These are phyloP conservation scores for Groenewaldozyma tartarivorans DNA, from an alignment of 805 yeast genomes.

Conservation along the genomic window DNA sequence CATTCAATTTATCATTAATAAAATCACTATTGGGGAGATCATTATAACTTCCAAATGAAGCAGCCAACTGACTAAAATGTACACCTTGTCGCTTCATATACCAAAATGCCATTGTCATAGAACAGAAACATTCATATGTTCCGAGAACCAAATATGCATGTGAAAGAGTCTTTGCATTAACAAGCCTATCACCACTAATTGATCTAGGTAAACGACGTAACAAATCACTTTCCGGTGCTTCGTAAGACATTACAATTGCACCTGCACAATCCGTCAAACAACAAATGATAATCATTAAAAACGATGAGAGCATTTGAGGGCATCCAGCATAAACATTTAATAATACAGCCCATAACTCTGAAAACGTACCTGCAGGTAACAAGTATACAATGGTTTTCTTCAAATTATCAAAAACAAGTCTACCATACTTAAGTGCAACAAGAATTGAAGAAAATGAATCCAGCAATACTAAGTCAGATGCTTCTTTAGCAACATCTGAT, in stretches of 20 bases:
- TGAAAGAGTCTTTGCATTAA: constrained; percentile 30
- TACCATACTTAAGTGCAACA: constrained; percentile 83
- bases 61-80: constrained; percentile 27
- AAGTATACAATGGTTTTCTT: constrained; percentile 37
- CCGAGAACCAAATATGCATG: constrained; percentile 39
- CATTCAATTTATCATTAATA: constrained; percentile 12
- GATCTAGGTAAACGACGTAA: constrained; percentile 35
- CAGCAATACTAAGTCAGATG: constrained; percentile 14
- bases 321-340: constrained; percentile 39
- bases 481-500: constrained; percentile 17
- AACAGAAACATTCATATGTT: constrained; percentile 31
- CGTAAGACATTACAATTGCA: constrained; percentile 37
- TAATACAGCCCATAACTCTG: constrained; percentile 44
- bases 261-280: constrained; percentile 39
- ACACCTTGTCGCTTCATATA: constrained; percentile 29
- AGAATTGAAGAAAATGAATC: constrained; percentile 62
- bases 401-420: constrained; percentile 46
- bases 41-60: constrained; percentile 29
- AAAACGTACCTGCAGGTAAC: constrained; percentile 43
- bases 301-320: constrained; percentile 41
- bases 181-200: constrained; percentile 33
- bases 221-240: constrained; percentile 35
- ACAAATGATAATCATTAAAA: constrained; percentile 42
- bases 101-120: constrained; percentile 32
- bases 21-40: constrained; percentile 14